Evolutionary conservation across 2,329 filamentous ascomycete species (phyloP).

Genomic region (Colletotrichum melonis): DNA sequence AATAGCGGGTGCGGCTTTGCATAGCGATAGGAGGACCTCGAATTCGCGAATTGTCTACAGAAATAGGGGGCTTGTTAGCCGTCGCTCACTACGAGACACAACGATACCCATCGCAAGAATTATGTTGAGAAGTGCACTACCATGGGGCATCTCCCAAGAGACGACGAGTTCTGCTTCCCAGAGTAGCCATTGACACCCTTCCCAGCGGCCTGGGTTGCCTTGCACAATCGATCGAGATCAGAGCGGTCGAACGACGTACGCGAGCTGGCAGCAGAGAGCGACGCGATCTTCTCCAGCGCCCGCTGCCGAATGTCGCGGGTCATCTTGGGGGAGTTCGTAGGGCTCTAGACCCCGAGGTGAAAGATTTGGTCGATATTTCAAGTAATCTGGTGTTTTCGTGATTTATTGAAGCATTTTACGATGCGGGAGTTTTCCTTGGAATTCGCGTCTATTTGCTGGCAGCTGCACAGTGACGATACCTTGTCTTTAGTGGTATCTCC

Average conservation of each 20-base stretch:
- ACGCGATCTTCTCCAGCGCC: constrained; percentile 74
- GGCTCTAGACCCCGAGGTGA: constrained; percentile 1
- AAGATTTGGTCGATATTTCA: not conserved
- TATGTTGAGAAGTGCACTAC: constrained; percentile 50
- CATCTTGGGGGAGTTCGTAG: constrained; percentile 47
- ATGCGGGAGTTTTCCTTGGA: not conserved
- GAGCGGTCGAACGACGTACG: constrained; percentile 68
- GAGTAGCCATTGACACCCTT: constrained; percentile 61
- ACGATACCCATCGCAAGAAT: not conserved
- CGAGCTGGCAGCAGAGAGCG: constrained; percentile 67
- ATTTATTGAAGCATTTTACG: constrained; percentile 1
- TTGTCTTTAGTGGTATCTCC: not conserved
- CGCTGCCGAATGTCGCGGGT: constrained; percentile 69
- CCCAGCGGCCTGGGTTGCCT: constrained; percentile 62
- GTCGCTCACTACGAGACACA: not conserved
- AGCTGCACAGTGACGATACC: constrained; percentile 32
- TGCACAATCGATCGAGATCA: constrained; percentile 72
- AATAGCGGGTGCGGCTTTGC: constrained; percentile 86
- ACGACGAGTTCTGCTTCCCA: constrained; percentile 48
- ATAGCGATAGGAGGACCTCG: constrained; percentile 90
- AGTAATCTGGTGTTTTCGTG: not conserved
- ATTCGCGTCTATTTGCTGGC: not conserved
- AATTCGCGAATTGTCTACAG: constrained; percentile 85
- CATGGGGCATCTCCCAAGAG: constrained; percentile 69
- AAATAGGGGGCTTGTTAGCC: constrained; percentile 10